Percentiles rank a stretch among this genome's conserved stretches.
Evolutionary conservation across 208 protist genomes (phyloP).

Genomic region (Crithidia fasciculata): DNA sequence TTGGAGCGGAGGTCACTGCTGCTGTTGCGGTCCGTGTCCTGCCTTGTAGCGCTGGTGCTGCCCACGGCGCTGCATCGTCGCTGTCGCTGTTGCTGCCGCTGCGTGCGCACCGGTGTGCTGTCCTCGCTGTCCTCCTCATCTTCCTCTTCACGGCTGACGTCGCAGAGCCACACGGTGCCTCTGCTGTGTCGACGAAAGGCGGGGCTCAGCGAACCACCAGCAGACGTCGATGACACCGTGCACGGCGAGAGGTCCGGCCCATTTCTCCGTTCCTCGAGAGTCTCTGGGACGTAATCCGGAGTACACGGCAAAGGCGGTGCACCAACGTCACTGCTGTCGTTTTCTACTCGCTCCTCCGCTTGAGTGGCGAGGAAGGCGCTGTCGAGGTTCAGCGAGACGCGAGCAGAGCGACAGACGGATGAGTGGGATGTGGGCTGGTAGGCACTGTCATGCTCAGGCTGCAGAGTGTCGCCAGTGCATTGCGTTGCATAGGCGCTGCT

Average conservation of each 20-base stretch:
- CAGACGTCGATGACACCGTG: conserved; percentile 6
- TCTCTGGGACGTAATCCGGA: neutral
- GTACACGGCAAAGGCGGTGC: neutral
- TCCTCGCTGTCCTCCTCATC: neutral
- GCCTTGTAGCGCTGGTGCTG: no score
- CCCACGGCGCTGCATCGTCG: no score
- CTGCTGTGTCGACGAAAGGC: neutral
- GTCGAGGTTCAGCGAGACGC: conserved; percentile 1
- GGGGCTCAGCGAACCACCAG: conserved; percentile 1
- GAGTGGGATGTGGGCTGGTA: neutral
- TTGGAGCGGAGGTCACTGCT: neutral
- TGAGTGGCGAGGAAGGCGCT: neutral
- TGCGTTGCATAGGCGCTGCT: neutral
- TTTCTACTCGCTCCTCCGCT: neutral
- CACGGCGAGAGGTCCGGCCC: conserved; percentile 4
- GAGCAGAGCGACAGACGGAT: neutral
- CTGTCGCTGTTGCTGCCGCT: neutral
- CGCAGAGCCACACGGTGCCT: conserved; percentile 1
- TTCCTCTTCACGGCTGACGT: conserved; percentile 13
- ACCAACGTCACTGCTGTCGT: neutral
- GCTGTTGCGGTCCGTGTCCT: neutral
- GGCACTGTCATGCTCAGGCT: neutral
- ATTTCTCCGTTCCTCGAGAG: neutral
- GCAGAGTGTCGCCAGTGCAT: conserved; percentile 2
- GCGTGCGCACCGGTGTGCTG: neutral